phyloP scores from a whole-genome alignment of 2,329 filamentous ascomycete genomes.

The Juglanconis juglandina region DNA sequence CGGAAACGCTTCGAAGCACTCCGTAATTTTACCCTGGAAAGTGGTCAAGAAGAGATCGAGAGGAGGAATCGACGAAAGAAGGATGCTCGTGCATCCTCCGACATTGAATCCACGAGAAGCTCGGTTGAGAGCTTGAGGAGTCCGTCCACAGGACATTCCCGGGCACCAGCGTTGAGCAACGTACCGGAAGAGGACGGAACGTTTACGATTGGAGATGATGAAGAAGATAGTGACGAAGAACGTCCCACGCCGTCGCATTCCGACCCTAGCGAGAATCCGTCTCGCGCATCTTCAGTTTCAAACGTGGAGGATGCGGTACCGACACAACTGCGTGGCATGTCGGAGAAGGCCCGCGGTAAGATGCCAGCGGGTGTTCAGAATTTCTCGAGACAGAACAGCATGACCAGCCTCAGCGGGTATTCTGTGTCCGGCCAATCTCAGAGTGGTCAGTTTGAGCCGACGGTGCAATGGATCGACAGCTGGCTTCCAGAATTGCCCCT shows the following conservation, averaged over 20 bases:
- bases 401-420: constrained; percentile 70
- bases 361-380: constrained; percentile 79
- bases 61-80: constrained; percentile 69
- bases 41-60: constrained; percentile 87
- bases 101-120: constrained; percentile 49
- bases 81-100: constrained; percentile 51
- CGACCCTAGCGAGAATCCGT: constrained; percentile 60
- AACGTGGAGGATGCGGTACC: constrained; percentile 75
- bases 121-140: constrained; percentile 68
- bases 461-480: constrained; percentile 80
- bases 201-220: constrained; percentile 86
- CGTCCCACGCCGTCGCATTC: constrained; percentile 58
- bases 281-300: constrained; percentile 66
- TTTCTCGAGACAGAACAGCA: constrained; percentile 89
- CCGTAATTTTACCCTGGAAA: constrained; percentile 84
- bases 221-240: constrained; percentile 53
- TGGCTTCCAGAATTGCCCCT: constrained; percentile 92
- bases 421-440: constrained; percentile 55
- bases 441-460: constrained; percentile 69
- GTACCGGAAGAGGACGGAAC: constrained; percentile 75
- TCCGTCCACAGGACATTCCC: constrained; percentile 52
- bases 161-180: constrained; percentile 57
- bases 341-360: constrained; percentile 93
- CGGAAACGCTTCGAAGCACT: constrained; percentile 81
- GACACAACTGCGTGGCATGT: constrained; percentile 84